Evolutionary conservation across 2,329 filamentous ascomycete genomes (phyloP), one percentile per base, ranked within the genome.

Genomic region (Sporothrix globosa): DNA sequence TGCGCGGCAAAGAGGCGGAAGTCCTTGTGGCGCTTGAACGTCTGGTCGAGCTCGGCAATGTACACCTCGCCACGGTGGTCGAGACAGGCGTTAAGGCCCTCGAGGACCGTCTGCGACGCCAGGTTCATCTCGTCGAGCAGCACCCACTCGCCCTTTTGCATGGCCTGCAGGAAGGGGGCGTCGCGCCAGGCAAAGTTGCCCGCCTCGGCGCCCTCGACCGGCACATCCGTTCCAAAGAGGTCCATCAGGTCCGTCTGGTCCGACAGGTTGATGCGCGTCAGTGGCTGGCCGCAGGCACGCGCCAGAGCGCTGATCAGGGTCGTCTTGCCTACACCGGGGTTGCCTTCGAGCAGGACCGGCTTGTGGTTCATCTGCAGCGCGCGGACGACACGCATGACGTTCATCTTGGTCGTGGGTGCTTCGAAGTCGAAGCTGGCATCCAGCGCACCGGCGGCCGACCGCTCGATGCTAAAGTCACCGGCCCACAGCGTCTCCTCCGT

Each of bases 201-300:
- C 9, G 93, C 91, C 76, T 92, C 89, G 0, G 91, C 93, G n/a
- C 93, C 94, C 80, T 98, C 96, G 3, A 97, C 90, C 0, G 96
- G 96, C 9, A 97, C 93, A 81, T 99, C 96, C 0, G 95, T 97
- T 71, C 96, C 96, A 78, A 99, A 99, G 0, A 99, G 83, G 78
- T 99, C 96, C 87, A 98, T 97, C 66, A 99, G 83, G 79, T 99
- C 96, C 0, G 96, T 99, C 81, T 99, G 96, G 75, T 99, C 96
- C 0, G 96, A 98, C 72, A 99, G 84, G 77, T 99, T 99, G 80
- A 99, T 97, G 75, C 96, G 88, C 0, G 93, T 97, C 73, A 99
- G 82, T 9, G 92, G 91, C 73, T 90, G 90, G 5, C 94, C 93
- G 73, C 92, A 91, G 4, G 90, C 89, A 74, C 87, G 87, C 1